Conservation (phyloP, 345 rosid species). For the Passiflora organensis region DNA sequence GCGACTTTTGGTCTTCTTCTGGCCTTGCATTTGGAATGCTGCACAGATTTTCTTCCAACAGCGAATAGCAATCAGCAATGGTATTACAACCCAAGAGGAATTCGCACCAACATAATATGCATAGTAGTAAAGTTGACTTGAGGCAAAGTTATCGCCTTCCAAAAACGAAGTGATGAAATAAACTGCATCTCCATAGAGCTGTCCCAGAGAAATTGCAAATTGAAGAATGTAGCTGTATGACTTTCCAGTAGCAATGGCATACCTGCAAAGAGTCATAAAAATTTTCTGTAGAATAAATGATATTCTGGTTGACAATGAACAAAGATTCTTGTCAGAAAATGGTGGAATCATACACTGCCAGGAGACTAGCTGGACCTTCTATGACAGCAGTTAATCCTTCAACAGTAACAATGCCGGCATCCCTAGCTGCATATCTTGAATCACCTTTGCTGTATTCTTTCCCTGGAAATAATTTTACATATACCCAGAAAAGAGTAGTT, state of each 20-base stretch:
- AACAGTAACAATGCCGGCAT: conserved; percentile 58
- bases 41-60: conserved; percentile 78
- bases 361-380: conserved; percentile 76
- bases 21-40: conserved; percentile 33
- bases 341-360: conserved; percentile 60
- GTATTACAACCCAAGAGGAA: conserved; percentile 68
- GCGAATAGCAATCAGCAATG: conserved; percentile 51
- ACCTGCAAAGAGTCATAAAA: conserved; percentile 35
- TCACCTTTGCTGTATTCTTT: conserved; percentile 98
- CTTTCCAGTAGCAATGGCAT: conserved; percentile 72
- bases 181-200: conserved; percentile 80
- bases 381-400: conserved; percentile 87
- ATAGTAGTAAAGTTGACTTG: conserved; percentile 53
- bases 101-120: conserved; percentile 66
- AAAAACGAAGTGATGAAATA: conserved; percentile 70
- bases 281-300: background rate
- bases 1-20: conserved; percentile 44
- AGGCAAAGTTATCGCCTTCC: conserved; percentile 82
- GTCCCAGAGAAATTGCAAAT: conserved; percentile 75
- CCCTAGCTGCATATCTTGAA: conserved; percentile 82
- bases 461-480: conserved; percentile 40
- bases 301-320: background rate
- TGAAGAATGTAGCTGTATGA: conserved; percentile 80
- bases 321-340: background rate
- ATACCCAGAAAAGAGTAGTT: background rate